phyloP scores from a whole-genome alignment of 768 basidiomycete genomes.

The Suillus hirtellus region DNA sequence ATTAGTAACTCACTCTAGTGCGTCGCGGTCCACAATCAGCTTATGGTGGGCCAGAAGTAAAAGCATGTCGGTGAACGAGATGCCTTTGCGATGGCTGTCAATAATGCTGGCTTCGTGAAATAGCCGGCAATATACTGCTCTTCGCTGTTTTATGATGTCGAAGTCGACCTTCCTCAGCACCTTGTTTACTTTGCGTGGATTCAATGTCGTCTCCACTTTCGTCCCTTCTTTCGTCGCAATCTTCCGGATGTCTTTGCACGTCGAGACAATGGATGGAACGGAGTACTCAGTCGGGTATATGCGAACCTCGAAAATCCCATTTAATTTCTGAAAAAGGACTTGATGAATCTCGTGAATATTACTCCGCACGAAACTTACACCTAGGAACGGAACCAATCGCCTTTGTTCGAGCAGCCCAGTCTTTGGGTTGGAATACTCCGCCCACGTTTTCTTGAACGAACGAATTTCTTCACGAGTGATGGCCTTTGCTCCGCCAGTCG shows the following conservation, averaged over 20 bases:
- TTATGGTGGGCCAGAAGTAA: slow-evolving; percentile 87
- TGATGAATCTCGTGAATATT: slow-evolving; percentile 3
- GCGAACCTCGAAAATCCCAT: slow-evolving; percentile 84
- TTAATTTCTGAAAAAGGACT: slow-evolving; percentile 58
- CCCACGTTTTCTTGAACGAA: slow-evolving; percentile 93
- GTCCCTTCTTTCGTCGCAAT: slow-evolving; percentile 40
- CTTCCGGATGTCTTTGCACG: slow-evolving; percentile 39
- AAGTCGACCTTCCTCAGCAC: slow-evolving; percentile 69
- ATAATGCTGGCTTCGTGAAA: slow-evolving; percentile 86
- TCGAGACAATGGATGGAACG: slow-evolving; percentile 56
- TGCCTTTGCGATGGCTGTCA: slow-evolving; percentile 71
- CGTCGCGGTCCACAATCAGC: slow-evolving; percentile 85
- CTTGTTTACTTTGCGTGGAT: slow-evolving; percentile 60
- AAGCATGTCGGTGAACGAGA: slow-evolving; percentile 91
- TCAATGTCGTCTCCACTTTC: slow-evolving; percentile 35
- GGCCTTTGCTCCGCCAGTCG: slow-evolving; percentile 75
- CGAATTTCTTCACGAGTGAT: slow-evolving; percentile 92
- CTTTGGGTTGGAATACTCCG: slow-evolving; percentile 73
- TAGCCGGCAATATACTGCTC: slow-evolving; percentile 69
- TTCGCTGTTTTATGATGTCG: slow-evolving; percentile 58
- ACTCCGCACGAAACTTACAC: slow-evolving; percentile 48
- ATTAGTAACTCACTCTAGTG: slow-evolving; percentile 67
- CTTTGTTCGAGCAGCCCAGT: slow-evolving; percentile 76
- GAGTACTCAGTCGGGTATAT: slow-evolving; percentile 77
- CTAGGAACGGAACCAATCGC: slow-evolving; percentile 77